phyloP scores from a whole-genome alignment of 768 basidiomycete species.

The Rhizopogon salebrosus region DNA sequence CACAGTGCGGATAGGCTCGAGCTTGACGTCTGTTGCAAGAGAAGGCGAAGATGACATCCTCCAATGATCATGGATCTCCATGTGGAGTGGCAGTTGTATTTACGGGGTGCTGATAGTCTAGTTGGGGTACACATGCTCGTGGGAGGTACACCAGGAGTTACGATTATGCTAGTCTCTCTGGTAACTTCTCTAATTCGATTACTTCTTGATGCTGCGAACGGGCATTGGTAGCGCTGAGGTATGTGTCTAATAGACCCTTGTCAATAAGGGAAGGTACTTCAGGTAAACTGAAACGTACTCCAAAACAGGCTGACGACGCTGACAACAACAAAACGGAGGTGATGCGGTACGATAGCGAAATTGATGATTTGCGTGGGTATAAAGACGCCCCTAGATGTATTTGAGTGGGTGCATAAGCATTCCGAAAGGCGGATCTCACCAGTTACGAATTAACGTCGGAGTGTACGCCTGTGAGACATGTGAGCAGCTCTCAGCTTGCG shows the following conservation, averaged over 20 bases:
- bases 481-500: neutral
- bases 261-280: neutral
- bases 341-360: constrained; percentile 71
- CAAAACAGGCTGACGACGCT: constrained; percentile 77
- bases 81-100: neutral
- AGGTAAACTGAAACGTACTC: constrained; percentile 49
- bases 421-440: constrained; percentile 34
- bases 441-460: constrained; percentile 72
- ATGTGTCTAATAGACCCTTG: constrained; percentile 42
- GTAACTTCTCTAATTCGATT: neutral
- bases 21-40: too few relatives aligned
- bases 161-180: neutral
- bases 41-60: neutral
- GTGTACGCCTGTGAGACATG: constrained; percentile 51
- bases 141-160: neutral
- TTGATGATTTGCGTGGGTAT: constrained; percentile 77
- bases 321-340: constrained; percentile 69
- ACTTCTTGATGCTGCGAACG: constrained; percentile 3
- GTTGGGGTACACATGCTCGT: neutral
- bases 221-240: constrained; percentile 56
- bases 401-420: neutral
- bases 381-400: constrained; percentile 54
- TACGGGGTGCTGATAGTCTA: neutral
- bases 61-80: neutral
- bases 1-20: neutral